Conservation (phyloP, 2,329 filamentous ascomycete species). For the Lithohypha guttulata region DNA sequence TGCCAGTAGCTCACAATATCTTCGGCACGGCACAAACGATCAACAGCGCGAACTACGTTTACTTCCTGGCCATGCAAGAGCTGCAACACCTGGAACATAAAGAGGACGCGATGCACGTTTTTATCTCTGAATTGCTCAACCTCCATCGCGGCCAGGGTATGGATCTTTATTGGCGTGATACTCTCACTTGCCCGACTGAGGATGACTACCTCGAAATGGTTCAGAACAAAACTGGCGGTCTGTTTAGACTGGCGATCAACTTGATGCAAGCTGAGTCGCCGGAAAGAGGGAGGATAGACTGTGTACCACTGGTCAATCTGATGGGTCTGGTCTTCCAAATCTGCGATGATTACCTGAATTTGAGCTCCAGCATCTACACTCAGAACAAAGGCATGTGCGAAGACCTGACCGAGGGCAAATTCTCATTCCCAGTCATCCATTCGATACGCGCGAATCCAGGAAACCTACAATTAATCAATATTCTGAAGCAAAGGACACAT, state of each 20-base stretch:
- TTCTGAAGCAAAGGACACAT: conserved; percentile 77
- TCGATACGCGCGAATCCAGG: conserved; percentile 53
- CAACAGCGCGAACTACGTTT: conserved; percentile 42
- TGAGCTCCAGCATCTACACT: conserved; percentile 60
- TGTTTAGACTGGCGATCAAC: conserved; percentile 37
- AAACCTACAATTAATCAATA: conserved; percentile 64
- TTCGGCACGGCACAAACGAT: conserved; percentile 43
- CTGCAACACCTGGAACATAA: conserved; percentile 32
- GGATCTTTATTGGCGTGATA: conserved; percentile 40
- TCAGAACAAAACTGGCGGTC: conserved; percentile 38
- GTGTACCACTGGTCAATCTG: conserved; percentile 56
- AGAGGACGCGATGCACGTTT: conserved; percentile 32
- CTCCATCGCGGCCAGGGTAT: conserved; percentile 39
- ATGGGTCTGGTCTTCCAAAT: conserved; percentile 38
- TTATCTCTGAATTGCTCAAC: conserved; percentile 36
- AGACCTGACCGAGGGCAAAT: conserved; percentile 93
- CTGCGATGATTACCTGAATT: conserved; percentile 74
- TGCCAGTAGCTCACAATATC: conserved; percentile 39
- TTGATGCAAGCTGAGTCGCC: conserved; percentile 35
- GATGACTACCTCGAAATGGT: conserved; percentile 41
- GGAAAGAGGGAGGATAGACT: conserved; percentile 26
- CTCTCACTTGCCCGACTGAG: conserved; percentile 35
- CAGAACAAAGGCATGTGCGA: conserved; percentile 90
- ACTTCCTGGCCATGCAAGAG: conserved; percentile 36
- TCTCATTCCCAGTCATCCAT: conserved; percentile 92